Conservation (phyloP, 805 yeast genomes). For the Ogataea methanolica region DNA sequence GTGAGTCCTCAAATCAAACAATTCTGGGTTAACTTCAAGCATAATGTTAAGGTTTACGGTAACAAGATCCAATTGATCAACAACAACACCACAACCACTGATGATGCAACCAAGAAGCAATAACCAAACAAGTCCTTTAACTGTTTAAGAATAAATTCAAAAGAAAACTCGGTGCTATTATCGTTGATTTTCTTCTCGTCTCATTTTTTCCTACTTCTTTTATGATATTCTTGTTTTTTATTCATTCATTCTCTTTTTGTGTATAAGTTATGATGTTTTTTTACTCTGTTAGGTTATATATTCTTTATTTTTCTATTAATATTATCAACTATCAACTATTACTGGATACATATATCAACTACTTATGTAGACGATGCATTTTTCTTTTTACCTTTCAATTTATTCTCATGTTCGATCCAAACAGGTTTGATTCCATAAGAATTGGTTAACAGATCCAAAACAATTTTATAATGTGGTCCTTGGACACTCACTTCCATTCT, state of each 20-base stretch:
- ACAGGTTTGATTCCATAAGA: slow-evolving; percentile 58
- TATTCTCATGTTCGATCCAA: slow-evolving; percentile 66
- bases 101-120: slow-evolving; percentile 6
- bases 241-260: not conserved
- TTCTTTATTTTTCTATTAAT: not conserved
- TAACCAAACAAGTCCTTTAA: too few relatives aligned
- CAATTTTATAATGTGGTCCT: slow-evolving; percentile 75
- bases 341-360: too few relatives aligned
- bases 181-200: not conserved
- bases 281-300: not conserved
- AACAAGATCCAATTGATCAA: slow-evolving; percentile 13
- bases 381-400: slow-evolving; percentile 41
- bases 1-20: slow-evolving; percentile 47
- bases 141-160: too few relatives aligned
- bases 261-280: not conserved
- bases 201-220: too few relatives aligned
- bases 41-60: slow-evolving; percentile 15
- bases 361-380: not conserved
- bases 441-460: slow-evolving; percentile 51
- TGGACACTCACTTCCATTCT: slow-evolving; percentile 75
- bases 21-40: slow-evolving; percentile 47
- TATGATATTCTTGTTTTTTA: not conserved
- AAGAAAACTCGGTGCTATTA: too few relatives aligned
- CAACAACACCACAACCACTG: not conserved
- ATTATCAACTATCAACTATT: too few relatives aligned